Evolutionary conservation across 1,139 yeast species (phyloP), one percentile per base, ranked within the genome.

Genomic region (Candida dubliniensis): DNA sequence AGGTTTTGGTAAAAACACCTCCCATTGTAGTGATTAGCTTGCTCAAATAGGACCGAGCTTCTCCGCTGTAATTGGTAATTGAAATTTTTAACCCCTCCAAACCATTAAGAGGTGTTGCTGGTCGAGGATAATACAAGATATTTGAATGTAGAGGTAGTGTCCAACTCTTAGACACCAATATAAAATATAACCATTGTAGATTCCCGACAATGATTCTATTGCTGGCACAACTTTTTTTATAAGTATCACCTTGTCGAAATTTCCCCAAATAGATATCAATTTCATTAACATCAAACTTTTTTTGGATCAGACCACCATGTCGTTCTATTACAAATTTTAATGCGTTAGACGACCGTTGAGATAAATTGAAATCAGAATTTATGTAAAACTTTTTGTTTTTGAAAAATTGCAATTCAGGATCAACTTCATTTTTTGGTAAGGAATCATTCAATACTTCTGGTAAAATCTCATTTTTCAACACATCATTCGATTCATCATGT

Each of bases 11-110:
- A 59, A 85, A 89, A 1, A 64, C 67, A 0, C 93, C 98, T 0
- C 98, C 98, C 55, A 88, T 61, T 0, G 84, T 71, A 12, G 73
- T 69, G 8, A 87, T 78, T n/a, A 93, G 67, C 41, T 74, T 73
- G 39, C 83, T 80, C 31, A 93, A 66, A 55, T 88, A 91, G 15
- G 70, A 66, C 35, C 99, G 70, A 0, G 96, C 86, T 54, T 86
- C 95, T 0, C 97, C 97, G 23, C 87, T 79, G 58, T 87, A 90
- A 55, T 88, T 88, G 0, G 97, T 84, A 5, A 88, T 77, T 4
- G 90, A 76, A 8, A 89, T 77, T 11, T 72, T 66, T 36, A 80
- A 63, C 12, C 76, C 72, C 23, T 69, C 65, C 71, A 87, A 74
- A 8, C 71, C 79, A 9, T 76, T 64, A 29, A 88, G 52, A 2